Conservation (phyloP, 805 yeast species). For the Wickerhamiella alocasiicola region DNA sequence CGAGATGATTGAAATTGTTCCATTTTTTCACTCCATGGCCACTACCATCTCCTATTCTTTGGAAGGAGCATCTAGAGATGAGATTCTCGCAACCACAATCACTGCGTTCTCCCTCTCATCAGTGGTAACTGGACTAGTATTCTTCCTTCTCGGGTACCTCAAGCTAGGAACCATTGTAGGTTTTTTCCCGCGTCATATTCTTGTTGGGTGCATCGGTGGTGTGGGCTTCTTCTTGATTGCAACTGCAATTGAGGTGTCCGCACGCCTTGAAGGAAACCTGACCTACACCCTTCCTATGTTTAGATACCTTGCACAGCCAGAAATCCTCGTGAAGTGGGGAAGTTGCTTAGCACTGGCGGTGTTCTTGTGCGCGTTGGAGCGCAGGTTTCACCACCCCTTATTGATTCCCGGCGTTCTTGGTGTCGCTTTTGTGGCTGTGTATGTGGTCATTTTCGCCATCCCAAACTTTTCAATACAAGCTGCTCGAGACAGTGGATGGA, state of each 20-base stretch:
- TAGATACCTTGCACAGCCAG: slow-evolving; percentile 32
- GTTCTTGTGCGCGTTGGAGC: slow-evolving; percentile 49
- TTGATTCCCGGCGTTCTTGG: slow-evolving; percentile 76
- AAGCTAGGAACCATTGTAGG: slow-evolving; percentile 79
- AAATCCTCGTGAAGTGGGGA: slow-evolving; percentile 51
- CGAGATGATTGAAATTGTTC: slow-evolving; percentile 98
- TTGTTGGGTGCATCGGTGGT: slow-evolving; percentile 97
- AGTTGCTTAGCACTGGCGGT: slow-evolving; percentile 56
- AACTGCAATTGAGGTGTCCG: slow-evolving; percentile 86
- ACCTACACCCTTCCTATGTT: slow-evolving; percentile 46
- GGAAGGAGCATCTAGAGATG: slow-evolving; percentile 35
- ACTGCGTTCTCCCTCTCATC: slow-evolving; percentile 76
- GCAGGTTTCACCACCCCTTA: slow-evolving; percentile 48
- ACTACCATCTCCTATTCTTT: slow-evolving; percentile 46
- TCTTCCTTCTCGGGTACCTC: slow-evolving; percentile 63
- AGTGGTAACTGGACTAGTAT: slow-evolving; percentile 73
- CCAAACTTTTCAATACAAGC: slow-evolving; percentile 51
- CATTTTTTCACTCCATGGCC: slow-evolving; percentile 95
- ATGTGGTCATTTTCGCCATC: slow-evolving; percentile 47
- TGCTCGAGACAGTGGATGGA: slow-evolving; percentile 73
- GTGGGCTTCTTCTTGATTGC: slow-evolving; percentile 86
- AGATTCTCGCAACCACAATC: slow-evolving; percentile 70
- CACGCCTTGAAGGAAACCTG: slow-evolving; percentile 64
- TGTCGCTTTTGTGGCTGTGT: slow-evolving; percentile 54
- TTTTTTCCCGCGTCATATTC: slow-evolving; percentile 89